Conservation (phyloP, 2,329 filamentous ascomycete species). For the Fusarium falciforme region DNA sequence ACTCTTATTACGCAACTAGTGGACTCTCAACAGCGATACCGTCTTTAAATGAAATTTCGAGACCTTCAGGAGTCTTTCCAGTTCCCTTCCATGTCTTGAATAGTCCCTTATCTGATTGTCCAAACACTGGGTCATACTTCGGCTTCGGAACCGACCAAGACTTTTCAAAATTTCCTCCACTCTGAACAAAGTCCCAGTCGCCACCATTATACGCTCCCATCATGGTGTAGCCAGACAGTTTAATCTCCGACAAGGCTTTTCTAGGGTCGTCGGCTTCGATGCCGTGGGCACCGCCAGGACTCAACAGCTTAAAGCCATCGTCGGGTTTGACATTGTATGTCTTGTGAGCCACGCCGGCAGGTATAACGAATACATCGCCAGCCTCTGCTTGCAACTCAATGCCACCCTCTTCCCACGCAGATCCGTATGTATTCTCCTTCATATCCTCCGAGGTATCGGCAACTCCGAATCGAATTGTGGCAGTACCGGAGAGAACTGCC, state of each 20-base stretch:
- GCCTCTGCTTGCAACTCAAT: slow-evolving; percentile 59
- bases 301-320: slow-evolving; percentile 50
- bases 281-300: slow-evolving; percentile 55
- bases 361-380: slow-evolving; percentile 70
- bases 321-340: slow-evolving; percentile 57
- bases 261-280: slow-evolving; percentile 50
- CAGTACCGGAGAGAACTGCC: slow-evolving; percentile 64
- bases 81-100: slow-evolving; percentile 29
- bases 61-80: background rate
- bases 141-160: slow-evolving; percentile 37
- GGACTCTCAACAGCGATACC: background rate
- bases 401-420: slow-evolving; percentile 58
- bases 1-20: background rate
- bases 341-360: slow-evolving; percentile 67
- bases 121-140: slow-evolving; percentile 33
- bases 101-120: slow-evolving; percentile 2
- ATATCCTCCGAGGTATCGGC: slow-evolving; percentile 58
- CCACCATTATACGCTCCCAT: slow-evolving; percentile 61
- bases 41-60: background rate
- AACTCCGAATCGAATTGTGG: slow-evolving; percentile 65
- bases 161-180: slow-evolving; percentile 34
- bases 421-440: slow-evolving; percentile 53
- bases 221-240: slow-evolving; percentile 47
- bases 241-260: slow-evolving; percentile 50
- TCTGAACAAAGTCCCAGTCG: slow-evolving; percentile 35